phyloP scores from a whole-genome alignment of 2,329 filamentous ascomycete species.

The Cylindrodendrum hubeiense region DNA sequence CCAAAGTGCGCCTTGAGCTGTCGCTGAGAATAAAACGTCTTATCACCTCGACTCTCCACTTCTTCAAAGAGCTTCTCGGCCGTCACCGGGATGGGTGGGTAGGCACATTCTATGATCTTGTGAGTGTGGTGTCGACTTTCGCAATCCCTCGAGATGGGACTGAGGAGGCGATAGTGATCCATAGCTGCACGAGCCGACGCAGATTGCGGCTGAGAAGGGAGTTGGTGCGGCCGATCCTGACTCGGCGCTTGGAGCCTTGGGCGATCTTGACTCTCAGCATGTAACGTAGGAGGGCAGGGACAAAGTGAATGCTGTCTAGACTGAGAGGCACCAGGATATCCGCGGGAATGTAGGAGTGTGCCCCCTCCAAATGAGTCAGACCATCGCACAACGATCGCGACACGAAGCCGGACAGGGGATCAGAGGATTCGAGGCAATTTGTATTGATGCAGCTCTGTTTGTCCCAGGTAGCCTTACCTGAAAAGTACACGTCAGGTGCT shows the following conservation, averaged over 20 bases:
- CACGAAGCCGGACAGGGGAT: neutral
- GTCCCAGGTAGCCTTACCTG: neutral
- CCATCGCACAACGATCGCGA: neutral
- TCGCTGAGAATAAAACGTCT: neutral
- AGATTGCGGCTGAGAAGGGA: neutral
- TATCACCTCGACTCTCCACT: neutral
- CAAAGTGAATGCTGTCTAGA: neutral
- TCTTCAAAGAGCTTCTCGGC: neutral
- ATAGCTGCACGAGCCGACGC: neutral
- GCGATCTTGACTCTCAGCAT: neutral
- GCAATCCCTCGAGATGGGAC: neutral
- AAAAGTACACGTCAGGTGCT: too few species aligned
- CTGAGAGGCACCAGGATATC: neutral
- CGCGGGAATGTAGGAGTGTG: neutral
- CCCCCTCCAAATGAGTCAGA: neutral
- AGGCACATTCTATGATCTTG: neutral
- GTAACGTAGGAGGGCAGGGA: too few species aligned
- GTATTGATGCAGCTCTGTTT: neutral
- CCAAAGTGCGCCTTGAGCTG: neutral
- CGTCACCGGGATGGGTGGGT: neutral
- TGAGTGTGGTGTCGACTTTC: neutral
- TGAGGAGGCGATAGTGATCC: neutral
- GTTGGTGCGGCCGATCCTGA: neutral
- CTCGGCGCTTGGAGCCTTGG: neutral
- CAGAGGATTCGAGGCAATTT: neutral